Evolutionary conservation across 1,284 basidiomycete genomes (phyloP), one percentile per base, ranked within the genome.

Genomic region (Heliocybe sulcata): DNA sequence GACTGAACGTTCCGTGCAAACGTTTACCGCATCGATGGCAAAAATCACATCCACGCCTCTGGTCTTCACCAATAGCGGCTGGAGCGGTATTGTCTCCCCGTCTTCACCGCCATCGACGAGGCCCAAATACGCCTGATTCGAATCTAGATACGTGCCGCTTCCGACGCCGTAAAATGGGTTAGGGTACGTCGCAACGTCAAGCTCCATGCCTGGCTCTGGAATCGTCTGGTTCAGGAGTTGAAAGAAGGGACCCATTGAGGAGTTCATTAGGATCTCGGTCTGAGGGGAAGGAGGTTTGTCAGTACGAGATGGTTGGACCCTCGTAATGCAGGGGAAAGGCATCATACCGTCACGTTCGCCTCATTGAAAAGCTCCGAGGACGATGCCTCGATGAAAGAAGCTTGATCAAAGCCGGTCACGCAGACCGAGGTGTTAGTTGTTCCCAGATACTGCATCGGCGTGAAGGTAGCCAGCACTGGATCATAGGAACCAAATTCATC

Each of bases 31-130:
- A 62, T 92, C 90, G 9, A 87, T 65, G 1, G 81, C 85, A 19
- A 92, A 73, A 54, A 92, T 75, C 3, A 85, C 74, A 65, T 92
- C 89, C 25, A 91, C 54, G 0, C 63, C 71, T 48, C 89, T 75
- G 0, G 79, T 77, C 48, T 79, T 83, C 45, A 87, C 82, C 54
- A 91, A 75, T 6, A 87, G 65, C 3, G 83, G 78, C 10, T 77
- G 79, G 22, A 86, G 73, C 0, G 88, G 89, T 16, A 89, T 68
- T 60, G 85, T 86, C 62, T 87, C 83, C 23, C 60, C 57, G 58
- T 85, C 84, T 3, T 80, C 79, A 20, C 78, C 70, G 1, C 83
- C 83, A 61, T 85, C 84, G 33, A 86, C 72, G 31, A 86, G 31
- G 12, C 31, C n/a, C 16, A 86, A 65, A 77, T 77, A 82, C 10